Percentiles rank a stretch among this genome's conserved stretches.
Evolutionary conservation across 2,329 filamentous ascomycete species (phyloP).

Genomic region (Podosphaera xanthii): DNA sequence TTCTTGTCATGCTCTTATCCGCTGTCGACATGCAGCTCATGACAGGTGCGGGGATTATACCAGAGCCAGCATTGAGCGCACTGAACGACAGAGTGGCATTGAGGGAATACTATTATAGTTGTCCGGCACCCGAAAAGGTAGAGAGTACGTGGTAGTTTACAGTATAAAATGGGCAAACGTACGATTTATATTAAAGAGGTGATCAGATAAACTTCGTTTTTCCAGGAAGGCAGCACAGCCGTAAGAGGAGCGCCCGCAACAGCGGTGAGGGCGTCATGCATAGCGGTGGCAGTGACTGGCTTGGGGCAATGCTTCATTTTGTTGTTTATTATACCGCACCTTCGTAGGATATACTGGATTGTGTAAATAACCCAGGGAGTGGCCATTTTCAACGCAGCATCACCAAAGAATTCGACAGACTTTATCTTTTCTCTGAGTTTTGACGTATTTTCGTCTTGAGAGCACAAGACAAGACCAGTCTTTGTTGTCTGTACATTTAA

Average conservation of each 20-base stretch:
- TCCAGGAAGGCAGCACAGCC: neutral
- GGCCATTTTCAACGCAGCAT: neutral
- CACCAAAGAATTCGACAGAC: neutral
- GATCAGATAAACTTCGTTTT: neutral
- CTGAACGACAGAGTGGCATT: neutral
- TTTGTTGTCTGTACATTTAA: neutral
- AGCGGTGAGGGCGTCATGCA: neutral
- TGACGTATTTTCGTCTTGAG: neutral
- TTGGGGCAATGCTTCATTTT: neutral
- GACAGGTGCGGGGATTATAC: neutral
- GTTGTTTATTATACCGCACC: neutral
- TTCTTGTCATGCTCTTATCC: too few relatives aligned
- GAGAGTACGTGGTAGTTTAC: neutral
- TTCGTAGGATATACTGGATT: neutral
- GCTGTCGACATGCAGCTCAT: too few relatives aligned
- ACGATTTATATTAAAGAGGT: neutral
- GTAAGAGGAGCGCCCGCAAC: neutral
- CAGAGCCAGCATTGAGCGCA: neutral
- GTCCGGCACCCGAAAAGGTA: neutral
- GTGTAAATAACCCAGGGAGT: neutral
- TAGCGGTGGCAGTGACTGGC: neutral
- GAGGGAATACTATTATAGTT: neutral
- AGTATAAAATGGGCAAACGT: neutral
- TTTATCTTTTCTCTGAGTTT: neutral
- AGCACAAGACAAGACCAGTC: neutral